These are phyloP conservation scores for Helichrysum umbraculigerum DNA, from an alignment of 129 eudicot genomes.

Conservation along the genomic window DNA sequence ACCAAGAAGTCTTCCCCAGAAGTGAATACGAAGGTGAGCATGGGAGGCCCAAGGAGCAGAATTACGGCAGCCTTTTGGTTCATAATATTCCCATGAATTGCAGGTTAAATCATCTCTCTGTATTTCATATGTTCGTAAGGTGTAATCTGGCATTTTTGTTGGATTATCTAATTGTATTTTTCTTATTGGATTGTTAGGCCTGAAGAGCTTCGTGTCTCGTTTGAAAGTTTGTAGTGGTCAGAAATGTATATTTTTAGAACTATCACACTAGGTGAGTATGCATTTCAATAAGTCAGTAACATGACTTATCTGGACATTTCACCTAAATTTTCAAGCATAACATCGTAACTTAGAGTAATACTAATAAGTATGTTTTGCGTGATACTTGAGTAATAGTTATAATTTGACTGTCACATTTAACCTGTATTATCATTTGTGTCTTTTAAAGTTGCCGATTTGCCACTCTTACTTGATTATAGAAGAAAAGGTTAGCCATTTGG, in stretches of 20 bases:
- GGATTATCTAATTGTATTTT: too few species aligned
- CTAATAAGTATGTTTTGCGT: too few species aligned
- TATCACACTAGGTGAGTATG: constrained; percentile 67
- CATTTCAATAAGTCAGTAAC: background rate
- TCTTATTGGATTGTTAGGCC: constrained; percentile 42
- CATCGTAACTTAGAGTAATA: background rate
- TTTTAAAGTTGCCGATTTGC: constrained; percentile 68
- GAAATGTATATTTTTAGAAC: constrained; percentile 73
- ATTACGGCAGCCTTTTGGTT: constrained; percentile 67
- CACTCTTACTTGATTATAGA: constrained; percentile 52
- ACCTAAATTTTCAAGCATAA: background rate
- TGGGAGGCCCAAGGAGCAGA: constrained; percentile 62
- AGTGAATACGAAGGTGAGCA: constrained; percentile 28
- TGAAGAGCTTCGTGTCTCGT: constrained; percentile 77
- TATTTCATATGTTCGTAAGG: too few species aligned
- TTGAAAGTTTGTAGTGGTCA: constrained; percentile 70
- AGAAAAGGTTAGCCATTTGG: constrained; percentile 63
- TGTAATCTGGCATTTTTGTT: background rate
- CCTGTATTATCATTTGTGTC: constrained; percentile 50
- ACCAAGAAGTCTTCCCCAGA: constrained; percentile 54
- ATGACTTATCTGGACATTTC: background rate
- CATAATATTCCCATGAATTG: constrained; percentile 72
- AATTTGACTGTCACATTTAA: background rate
- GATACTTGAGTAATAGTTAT: background rate
- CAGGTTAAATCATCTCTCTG: background rate